Base-by-base conservation (phyloP, 2,329 filamentous ascomycete genomes). In the Dothistroma pini region DNA sequence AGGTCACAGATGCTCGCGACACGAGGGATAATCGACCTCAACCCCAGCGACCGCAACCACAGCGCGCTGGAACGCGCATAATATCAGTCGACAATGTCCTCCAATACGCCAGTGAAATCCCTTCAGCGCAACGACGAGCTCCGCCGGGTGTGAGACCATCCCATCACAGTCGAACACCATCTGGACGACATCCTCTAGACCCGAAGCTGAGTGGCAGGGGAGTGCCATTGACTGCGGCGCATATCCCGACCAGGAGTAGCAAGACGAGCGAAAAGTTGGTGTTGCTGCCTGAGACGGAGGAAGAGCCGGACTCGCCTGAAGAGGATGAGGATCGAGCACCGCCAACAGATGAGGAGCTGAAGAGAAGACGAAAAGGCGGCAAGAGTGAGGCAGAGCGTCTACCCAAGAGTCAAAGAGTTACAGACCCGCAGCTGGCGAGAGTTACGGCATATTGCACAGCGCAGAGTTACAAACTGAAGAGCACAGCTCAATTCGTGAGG, bases 191-290 rank as follows among this genome's bases (percentile, higher is more conserved):
- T 81, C 81, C 81, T 10, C 74, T 83, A 57, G 79, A 85, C 50
- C 80, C 82, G 10, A 83, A 81, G 63, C 78, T 85, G 48, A 80
- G 82, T 49, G 83, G 84, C 11, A 80, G 84, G 78, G 75, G 85
- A 11, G 66, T 70, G 4, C 66, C 69, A 4, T 31, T 69, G 50
- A 64, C 61, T 22, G 63, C 61, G n/a, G 64, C 68, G 14, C 82
- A 85, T 66, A 81, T 97, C 67, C 95, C 93, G 0, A 89, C 91
- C 6, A 85, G 95, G 57, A 96, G 92, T 41, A 96, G 91, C 31
- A 97, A 97, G 76, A 89, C 96, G 66, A 96, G 91, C 75, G 91
- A 97, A 79, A 97, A 97, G 77, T 82, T 99, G n/a, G 95, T 99
- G 0, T 81, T 97, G 38, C 83, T 99, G 14, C 95, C 95, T 0